These are phyloP conservation scores for Vaccinium darrowii DNA, from an alignment of 148 eudicot species.

Conservation along the genomic window DNA sequence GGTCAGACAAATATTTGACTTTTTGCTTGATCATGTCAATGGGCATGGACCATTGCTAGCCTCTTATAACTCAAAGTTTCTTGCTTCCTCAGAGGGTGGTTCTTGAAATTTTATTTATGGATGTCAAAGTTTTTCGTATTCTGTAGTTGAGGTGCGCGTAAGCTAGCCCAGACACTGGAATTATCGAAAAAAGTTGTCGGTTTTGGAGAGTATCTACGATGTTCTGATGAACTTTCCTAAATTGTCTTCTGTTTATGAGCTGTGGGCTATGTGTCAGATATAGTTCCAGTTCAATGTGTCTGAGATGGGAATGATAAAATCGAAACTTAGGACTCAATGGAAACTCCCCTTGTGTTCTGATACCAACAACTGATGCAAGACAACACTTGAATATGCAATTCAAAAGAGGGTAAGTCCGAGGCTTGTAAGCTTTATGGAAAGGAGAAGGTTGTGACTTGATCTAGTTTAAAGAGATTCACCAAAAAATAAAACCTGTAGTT, in stretches of 20 bases:
- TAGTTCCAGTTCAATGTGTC: neutral
- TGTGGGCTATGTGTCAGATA: neutral
- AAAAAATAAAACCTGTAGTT: too few species aligned
- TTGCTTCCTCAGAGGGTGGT: neutral
- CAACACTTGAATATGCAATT: neutral
- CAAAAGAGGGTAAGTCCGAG: neutral
- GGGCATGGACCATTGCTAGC: neutral
- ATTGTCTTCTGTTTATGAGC: neutral
- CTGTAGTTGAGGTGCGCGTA: too few species aligned
- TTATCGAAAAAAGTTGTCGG: neutral
- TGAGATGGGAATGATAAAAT: neutral
- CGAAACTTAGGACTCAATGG: neutral
- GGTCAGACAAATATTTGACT: neutral
- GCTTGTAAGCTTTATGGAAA: neutral
- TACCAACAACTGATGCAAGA: neutral
- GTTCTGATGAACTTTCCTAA: neutral
- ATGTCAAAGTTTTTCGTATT: neutral
- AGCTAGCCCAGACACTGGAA: too few species aligned
- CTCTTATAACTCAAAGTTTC: neutral
- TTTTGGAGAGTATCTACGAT: neutral
- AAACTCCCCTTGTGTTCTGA: neutral
- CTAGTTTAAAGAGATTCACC: neutral
- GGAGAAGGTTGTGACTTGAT: neutral
- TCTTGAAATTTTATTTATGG: neutral
- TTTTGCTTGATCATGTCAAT: neutral